Conservation (phyloP, 352 stramenopile species). For the Globisporangium echinulatum region DNA sequence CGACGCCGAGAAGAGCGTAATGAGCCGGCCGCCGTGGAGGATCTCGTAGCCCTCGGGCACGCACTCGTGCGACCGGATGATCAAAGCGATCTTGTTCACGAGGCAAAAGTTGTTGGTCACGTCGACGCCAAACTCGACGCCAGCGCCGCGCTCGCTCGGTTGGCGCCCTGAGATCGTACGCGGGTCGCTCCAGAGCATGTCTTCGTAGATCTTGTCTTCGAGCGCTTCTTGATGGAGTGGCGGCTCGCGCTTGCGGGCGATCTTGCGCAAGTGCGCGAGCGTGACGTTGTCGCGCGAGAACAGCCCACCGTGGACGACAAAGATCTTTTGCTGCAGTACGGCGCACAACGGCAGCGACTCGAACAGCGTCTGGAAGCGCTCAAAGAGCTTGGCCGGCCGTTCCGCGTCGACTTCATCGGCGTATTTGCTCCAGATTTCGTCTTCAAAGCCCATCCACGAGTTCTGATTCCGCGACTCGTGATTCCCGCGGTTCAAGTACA, state of each 20-base stretch:
- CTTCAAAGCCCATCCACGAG: constrained; percentile 91
- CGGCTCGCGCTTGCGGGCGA: constrained; percentile 88
- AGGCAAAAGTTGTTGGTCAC: constrained; percentile 93
- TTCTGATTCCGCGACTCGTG: constrained; percentile 94
- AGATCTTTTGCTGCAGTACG: constrained; percentile 88
- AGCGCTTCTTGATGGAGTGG: constrained; percentile 84
- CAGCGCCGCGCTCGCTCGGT: constrained; percentile 83
- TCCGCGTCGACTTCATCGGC: constrained; percentile 49
- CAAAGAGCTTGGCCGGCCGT: constrained; percentile 46
- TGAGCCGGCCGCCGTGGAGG: constrained; percentile 80
- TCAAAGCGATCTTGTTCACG: constrained; percentile 89
- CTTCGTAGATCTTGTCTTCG: constrained; percentile 92
- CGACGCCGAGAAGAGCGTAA: constrained; percentile 91
- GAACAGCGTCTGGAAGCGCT: constrained; percentile 79
- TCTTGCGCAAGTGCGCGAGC: constrained; percentile 85
- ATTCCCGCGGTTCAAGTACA: constrained; percentile 93
- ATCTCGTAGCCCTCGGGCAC: constrained; percentile 90
- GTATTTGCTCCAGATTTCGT: constrained; percentile 85
- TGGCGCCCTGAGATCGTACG: constrained; percentile 68
- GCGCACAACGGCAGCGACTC: constrained; percentile 86
- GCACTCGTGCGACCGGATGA: constrained; percentile 93
- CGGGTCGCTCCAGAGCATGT: constrained; percentile 92
- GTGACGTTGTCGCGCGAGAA: constrained; percentile 91
- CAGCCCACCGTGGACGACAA: constrained; percentile 92
- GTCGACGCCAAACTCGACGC: constrained; percentile 90